Evolutionary conservation across 345 rosid genomes (phyloP), one percentile per base, ranked within the genome.

Genomic region (Brassica incana): DNA sequence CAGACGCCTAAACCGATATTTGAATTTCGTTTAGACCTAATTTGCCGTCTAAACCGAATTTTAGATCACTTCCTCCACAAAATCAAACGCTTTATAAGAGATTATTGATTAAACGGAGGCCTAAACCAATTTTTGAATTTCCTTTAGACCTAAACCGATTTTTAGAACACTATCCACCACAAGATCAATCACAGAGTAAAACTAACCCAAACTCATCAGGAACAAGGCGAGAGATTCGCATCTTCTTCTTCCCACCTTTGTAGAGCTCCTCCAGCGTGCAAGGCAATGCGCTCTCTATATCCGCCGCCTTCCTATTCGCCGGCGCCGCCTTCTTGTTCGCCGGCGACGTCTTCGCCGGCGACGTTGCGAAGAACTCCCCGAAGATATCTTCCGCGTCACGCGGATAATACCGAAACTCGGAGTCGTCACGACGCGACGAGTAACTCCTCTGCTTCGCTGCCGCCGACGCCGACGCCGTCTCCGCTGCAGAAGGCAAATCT

Each of bases 251-350:
- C 27, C 88, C 89, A 8, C 99, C 99, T 38, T 86, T 84, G 66
- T 90, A 93, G 20, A 95, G 86, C 70, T 95, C 98, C 77, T 95
- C 97, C 73, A 95, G 84, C 64, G 82, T 89, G 72, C 99, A 93
- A 20, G 83, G 83, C 84, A 95, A 74, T 73, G 85, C 88, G 74
- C 85, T 88, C 81, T 91, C 98, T 6, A 93, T 85, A 2, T 98
- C 87, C 76, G 90, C 85, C 65, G 97, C 88, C 78, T 88, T 88
- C 78, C 66, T 83, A 35, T 72, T 79, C 75, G 68, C 71, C 77
- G 79, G 43, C 74, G 90, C 83, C 59, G 97, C 86, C 78, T 88
- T 88, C 76, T 0, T 27, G 0, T 27, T 45, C 11, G 45, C 6
- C 35, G 36, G 36, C 76, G 90, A 85, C 65, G 97, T 86, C 78